A percentile compares a stretch with the other conserved stretches of the same genome.
These are phyloP conservation scores for Aspergillus puulaauensis DNA, from an alignment of 2,329 filamentous ascomycete species.

Conservation along the genomic window DNA sequence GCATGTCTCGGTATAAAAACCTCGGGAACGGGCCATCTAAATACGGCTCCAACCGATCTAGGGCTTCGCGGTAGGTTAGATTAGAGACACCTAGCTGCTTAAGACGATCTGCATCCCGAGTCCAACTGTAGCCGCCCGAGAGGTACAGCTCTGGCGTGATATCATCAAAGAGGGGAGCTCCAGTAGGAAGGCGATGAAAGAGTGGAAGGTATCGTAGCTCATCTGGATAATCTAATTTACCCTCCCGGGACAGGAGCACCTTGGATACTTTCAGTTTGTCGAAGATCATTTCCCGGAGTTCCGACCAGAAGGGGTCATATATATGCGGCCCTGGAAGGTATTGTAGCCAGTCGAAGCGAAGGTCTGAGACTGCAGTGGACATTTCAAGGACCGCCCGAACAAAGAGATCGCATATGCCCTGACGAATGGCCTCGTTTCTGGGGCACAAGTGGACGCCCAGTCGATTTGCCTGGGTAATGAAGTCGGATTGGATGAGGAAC, in stretches of 20 bases:
- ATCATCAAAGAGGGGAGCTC: conserved; percentile 1
- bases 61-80: not conserved
- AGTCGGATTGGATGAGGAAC: conserved; percentile 11
- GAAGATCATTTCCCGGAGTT: conserved; percentile 6
- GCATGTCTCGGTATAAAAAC: not conserved
- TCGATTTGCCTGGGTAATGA: conserved; percentile 7
- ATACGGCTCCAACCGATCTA: conserved; percentile 1
- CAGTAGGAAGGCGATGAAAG: not conserved
- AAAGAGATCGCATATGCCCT: not conserved
- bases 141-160: not conserved
- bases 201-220: not conserved
- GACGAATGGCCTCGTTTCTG: conserved; percentile 1
- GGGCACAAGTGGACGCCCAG: conserved; percentile 1
- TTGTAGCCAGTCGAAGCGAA: not conserved
- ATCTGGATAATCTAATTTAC: not conserved
- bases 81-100: not conserved
- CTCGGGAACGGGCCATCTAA: not conserved
- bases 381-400: not conserved
- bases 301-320: conserved; percentile 1
- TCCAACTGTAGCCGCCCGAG: not conserved
- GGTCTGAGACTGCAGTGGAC: not conserved
- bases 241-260: not conserved
- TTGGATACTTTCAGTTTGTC: not conserved
- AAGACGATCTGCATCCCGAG: not conserved
- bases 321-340: not conserved